These are phyloP conservation scores for Neoarthrinium moseri DNA, from an alignment of 2,329 filamentous ascomycete species.

Conservation along the genomic window DNA sequence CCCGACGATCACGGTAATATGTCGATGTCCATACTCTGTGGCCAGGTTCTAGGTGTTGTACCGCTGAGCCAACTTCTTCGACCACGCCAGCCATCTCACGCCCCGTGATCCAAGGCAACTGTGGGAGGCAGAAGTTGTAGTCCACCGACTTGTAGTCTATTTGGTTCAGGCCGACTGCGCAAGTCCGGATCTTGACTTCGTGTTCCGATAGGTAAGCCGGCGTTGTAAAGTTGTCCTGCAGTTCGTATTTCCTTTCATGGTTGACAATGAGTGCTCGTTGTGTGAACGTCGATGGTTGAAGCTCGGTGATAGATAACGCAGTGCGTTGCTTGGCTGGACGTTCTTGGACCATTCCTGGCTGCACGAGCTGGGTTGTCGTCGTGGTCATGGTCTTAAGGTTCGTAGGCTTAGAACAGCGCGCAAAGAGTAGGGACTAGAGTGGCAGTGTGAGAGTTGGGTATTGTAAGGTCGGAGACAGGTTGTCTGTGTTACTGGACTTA, in stretches of 20 bases:
- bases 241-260: conserved; percentile 6
- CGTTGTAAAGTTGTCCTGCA: neutral
- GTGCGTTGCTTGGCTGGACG: neutral
- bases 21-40: conserved; percentile 7
- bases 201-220: conserved; percentile 2
- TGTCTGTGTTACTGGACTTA: too few species aligned
- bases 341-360: neutral
- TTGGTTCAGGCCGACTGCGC: conserved; percentile 7
- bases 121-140: conserved; percentile 8
- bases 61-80: conserved; percentile 63
- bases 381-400: too few species aligned
- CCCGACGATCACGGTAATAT: conserved; percentile 7
- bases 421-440: too few species aligned
- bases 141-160: conserved; percentile 9
- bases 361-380: neutral
- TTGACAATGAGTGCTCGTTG: conserved; percentile 4
- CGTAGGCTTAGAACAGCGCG: too few species aligned
- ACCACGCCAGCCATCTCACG: conserved; percentile 86
- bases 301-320: neutral
- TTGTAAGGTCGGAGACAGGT: too few species aligned
- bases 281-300: conserved; percentile 3
- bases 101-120: conserved; percentile 54
- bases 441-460: too few species aligned
- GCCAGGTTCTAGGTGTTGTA: conserved; percentile 68
- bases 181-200: conserved; percentile 7